A percentile compares a stretch with the other conserved stretches of the same genome.
Evolutionary conservation across 192 early-diverging fungal species (phyloP).

Genomic region (Thoreauomyces humboldtii): DNA sequence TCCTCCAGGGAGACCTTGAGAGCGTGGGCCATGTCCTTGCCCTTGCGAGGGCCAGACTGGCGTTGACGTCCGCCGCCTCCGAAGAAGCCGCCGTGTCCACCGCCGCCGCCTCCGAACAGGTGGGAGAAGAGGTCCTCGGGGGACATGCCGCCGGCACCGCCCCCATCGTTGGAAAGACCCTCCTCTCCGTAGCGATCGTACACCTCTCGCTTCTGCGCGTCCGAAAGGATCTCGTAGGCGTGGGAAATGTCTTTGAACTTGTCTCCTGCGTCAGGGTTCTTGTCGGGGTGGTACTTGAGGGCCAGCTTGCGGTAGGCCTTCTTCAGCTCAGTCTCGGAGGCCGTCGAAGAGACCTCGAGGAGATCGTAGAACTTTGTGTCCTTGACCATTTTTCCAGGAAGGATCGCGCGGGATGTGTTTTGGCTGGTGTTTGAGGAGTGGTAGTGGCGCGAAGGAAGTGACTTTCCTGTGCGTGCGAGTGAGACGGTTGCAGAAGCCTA

Average conservation of each 20-base stretch:
- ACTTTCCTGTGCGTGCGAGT: no score
- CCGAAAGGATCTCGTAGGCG: conserved; percentile 95
- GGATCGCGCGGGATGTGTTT: no score
- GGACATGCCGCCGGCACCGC: conserved; percentile 66
- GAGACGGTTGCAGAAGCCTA: no score
- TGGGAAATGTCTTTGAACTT: conserved; percentile 99
- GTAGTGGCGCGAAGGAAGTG: no score
- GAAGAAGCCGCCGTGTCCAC: conserved; percentile 28
- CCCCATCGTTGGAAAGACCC: conserved; percentile 77
- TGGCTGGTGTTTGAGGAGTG: no score
- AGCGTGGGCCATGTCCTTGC: conserved; percentile 91
- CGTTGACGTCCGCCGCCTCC: conserved; percentile 67
- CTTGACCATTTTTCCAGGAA: conserved; percentile 54
- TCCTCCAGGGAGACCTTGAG: conserved; percentile 86
- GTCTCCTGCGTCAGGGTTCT: conserved; percentile 87
- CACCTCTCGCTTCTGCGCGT: conserved; percentile 81
- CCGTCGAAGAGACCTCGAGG: conserved; percentile 74
- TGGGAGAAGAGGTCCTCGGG: conserved; percentile 96
- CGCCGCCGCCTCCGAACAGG: conserved; percentile 87
- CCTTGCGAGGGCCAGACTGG: conserved; percentile 80
- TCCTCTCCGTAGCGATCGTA: conserved; percentile 97
- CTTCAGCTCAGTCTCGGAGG: conserved; percentile 84
- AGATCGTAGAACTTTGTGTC: conserved; percentile 93
- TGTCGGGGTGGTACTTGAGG: conserved; percentile 89
- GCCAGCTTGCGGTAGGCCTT: conserved; percentile 99